Conservation (phyloP, 2,329 filamentous ascomycete genomes). For the Zasmidium angulare region DNA sequence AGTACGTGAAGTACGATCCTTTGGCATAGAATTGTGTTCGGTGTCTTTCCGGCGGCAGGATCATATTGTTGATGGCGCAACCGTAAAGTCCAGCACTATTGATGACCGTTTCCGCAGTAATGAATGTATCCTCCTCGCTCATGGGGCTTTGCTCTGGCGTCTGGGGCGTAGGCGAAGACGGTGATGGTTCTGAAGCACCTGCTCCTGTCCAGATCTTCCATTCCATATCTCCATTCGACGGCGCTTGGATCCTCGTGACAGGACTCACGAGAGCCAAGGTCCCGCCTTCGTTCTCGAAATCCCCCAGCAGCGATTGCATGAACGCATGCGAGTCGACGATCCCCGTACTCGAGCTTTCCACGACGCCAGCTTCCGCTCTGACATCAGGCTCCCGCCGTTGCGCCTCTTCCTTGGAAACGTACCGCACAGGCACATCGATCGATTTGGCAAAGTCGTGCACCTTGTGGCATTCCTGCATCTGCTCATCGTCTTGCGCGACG, state of each 20-base stretch:
- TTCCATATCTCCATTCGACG: conserved; percentile 54
- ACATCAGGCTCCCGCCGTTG: conserved; percentile 70
- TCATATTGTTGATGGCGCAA: conserved; percentile 75
- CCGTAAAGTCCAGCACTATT: conserved; percentile 85
- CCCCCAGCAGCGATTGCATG: conserved; percentile 77
- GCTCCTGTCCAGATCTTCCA: conserved; percentile 65
- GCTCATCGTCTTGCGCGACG: conserved; percentile 74
- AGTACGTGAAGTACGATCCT: conserved; percentile 91
- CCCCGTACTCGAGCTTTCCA: conserved; percentile 84
- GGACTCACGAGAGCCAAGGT: conserved; percentile 67
- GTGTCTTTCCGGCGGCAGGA: conserved; percentile 60
- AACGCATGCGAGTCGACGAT: conserved; percentile 85
- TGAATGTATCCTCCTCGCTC: conserved; percentile 43
- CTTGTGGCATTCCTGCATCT: conserved; percentile 63
- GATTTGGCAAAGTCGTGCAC: conserved; percentile 55
- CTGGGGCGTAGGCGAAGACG: conserved; percentile 26
- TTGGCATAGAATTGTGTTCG: conserved; percentile 78
- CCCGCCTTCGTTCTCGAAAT: conserved; percentile 75
- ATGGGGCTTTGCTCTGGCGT: conserved; percentile 35
- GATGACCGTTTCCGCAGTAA: conserved; percentile 75
- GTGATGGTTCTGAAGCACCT: conserved; percentile 17
- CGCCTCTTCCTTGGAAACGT: conserved; percentile 65
- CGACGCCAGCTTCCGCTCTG: conserved; percentile 66
- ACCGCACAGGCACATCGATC: conserved; percentile 69
- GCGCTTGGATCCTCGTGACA: conserved; percentile 61